Evolutionary conservation across 805 yeast species (phyloP), one percentile per base, ranked within the genome.

Genomic region (Yarrowia hollandica): DNA sequence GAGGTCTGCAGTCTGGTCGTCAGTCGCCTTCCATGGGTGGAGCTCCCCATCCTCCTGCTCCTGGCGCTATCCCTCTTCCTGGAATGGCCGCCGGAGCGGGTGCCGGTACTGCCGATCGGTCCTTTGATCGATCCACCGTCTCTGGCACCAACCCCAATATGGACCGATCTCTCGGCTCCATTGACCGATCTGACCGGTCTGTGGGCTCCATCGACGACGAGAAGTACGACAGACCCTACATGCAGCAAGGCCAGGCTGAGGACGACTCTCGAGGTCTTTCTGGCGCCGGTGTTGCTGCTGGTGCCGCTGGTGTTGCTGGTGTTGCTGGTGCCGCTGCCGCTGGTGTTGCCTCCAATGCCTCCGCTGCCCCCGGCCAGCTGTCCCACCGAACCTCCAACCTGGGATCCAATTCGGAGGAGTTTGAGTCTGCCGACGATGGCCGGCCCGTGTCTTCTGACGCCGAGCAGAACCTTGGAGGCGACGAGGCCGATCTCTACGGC

Each of bases 281-380:
- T n/a, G 63, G 55, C 10, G 62, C 60, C 9, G 62, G 44, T 30
- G 60, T 62, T 3, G 61, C 63, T 22, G 23, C 60, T 15, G 60
- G 42, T n/a, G 59, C 28, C 14, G 62, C 41, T 10, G 30, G 30
- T 10, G 62, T 25, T 10, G 50, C 60, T 12, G 64, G 34, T 12
- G 60, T 35, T 2, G 58, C 50, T 14, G 37, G 33, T 26, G 54
- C 52, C 10, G 42, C 31, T 6, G 41, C 41, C 31, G 52, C 46
- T 10, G 21, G 50, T 23, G 61, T 60, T 10, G n/a, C n/a, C n/a
- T n/a, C n/a, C n/a, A 63, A 34, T 12, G 60, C 35, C 2, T 56
- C 50, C 11, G 59, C 23, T 15, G 48, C 44, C 11, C 59, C 26
- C 37, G 3, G 25, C 22, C 38, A 23, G 9, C 30, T 54, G 15